These are phyloP conservation scores for Rhynchospora breviuscula DNA, from an alignment of 176 grass and related monocot species.

Conservation along the genomic window DNA sequence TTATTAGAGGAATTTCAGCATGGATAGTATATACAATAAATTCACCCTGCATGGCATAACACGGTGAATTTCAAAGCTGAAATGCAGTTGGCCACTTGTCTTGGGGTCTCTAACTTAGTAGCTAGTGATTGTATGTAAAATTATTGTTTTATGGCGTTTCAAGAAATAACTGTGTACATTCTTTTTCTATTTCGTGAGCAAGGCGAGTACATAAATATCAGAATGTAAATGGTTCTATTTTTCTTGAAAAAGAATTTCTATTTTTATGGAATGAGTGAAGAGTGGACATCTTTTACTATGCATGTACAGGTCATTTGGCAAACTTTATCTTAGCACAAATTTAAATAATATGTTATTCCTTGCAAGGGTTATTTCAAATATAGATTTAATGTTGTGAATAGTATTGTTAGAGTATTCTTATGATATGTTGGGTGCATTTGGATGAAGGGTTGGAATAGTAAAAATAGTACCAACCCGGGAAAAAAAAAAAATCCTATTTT, in stretches of 20 bases:
- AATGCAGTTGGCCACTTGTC: neutral
- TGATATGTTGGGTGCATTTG: neutral
- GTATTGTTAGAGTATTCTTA: neutral
- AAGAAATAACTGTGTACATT: neutral
- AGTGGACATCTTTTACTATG: neutral
- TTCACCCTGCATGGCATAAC: neutral
- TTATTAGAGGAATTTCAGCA: neutral
- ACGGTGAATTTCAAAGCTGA: neutral
- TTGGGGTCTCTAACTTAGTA: neutral
- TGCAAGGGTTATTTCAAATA: neutral
- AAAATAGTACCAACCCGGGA: neutral
- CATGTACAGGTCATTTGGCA: neutral
- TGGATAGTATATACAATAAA: neutral
- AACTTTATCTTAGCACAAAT: neutral
- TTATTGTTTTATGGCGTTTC: neutral
- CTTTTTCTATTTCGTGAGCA: neutral
- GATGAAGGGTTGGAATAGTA: neutral
- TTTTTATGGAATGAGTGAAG: neutral
- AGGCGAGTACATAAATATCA: neutral
- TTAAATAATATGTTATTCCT: neutral
- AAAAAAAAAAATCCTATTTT: too few relatives aligned
- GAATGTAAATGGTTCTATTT: neutral
- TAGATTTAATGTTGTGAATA: neutral
- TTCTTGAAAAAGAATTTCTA: neutral
- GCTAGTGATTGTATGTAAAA: neutral